Base-by-base conservation (phyloP, 2,329 filamentous ascomycete species). In the Colletotrichum trifolii region DNA sequence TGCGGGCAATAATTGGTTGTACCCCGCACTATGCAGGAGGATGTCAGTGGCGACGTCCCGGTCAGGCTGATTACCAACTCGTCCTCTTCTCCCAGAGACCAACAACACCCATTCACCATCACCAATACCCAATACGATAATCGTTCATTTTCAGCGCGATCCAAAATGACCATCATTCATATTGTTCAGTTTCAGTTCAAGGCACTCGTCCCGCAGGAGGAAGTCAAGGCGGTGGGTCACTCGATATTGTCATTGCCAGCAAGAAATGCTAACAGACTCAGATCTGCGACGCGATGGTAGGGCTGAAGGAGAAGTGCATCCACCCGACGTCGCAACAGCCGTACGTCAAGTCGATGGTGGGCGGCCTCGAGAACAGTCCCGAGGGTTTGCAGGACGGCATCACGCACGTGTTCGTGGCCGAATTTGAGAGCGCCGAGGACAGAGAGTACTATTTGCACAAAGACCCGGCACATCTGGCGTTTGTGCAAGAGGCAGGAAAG, bases 121-220 rank as follows among this genome's bases (percentile, higher is more conserved):
- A 17, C 39, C 11, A 46, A 8, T 2, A 5, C 15, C 6, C 3
- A 1, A 25, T 25, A 25, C 25, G 25, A 25, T 25, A 25, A 25
- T 4, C 4, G 25, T 25, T 25, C 25, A 17, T 25, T 25, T 25
- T 25, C 25, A 25, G 25, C 25, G 25, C 4, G 25, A 25, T 4
- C 8, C 11, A 53, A 52, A 2, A 91, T 91, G 89, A 73, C 87
- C 0, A 82, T 92, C 69, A 79, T 86, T n/a, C 90, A 92, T 73
- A 83, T 92, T 54, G 89, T 92, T 3, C 79, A 91, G 34, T 89
- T 92, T 71, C 82, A 87, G 66, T 91, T 91, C 79, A 89, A 89
- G 71, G 74, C 85, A 0, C 77, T 78, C 1, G 74, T 81, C 2
- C 78, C 79, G 1, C 69, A 79, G 1, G 81, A 83, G 13, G 79